These are phyloP conservation scores for Apiotrichum akiyoshidainum DNA, from an alignment of 1,284 basidiomycete species.

Conservation along the genomic window DNA sequence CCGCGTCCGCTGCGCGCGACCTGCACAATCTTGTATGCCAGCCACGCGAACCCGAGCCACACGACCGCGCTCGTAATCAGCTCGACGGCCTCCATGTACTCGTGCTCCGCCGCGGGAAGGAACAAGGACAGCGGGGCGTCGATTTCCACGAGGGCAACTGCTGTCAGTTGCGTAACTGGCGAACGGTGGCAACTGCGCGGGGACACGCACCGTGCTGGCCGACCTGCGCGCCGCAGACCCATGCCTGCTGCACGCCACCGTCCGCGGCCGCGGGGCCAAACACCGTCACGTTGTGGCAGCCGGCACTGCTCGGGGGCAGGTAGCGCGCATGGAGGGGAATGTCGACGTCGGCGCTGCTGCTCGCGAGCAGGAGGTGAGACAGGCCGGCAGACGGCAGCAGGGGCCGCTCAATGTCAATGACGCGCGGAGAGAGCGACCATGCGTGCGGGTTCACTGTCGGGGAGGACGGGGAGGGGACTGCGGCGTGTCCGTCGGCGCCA, in stretches of 20 bases:
- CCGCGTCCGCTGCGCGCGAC: conserved; percentile 1
- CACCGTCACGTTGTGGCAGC: background rate
- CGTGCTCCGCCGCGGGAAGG: conserved; percentile 11
- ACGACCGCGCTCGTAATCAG: conserved; percentile 4
- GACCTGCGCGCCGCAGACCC: background rate
- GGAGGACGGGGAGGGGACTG: too few relatives aligned
- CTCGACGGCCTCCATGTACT: conserved; percentile 14
- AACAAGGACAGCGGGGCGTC: background rate
- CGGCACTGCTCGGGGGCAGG: conserved; percentile 21
- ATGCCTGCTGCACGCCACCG: background rate
- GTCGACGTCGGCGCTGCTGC: conserved; percentile 9
- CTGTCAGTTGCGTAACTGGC: too few relatives aligned
- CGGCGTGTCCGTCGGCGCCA: too few relatives aligned
- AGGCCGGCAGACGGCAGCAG: background rate
- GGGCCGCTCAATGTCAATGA: conserved; percentile 38
- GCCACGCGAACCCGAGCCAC: conserved; percentile 12
- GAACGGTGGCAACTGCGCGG: background rate
- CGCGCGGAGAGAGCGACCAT: conserved; percentile 21
- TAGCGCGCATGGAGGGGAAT: conserved; percentile 45
- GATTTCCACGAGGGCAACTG: background rate
- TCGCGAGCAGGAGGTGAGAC: background rate
- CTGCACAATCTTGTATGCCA: conserved; percentile 6
- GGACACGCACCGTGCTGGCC: background rate
- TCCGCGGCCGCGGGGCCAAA: background rate
- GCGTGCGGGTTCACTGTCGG: background rate